These are phyloP conservation scores for Moesziomyces sp. DNA, from an alignment of 1,284 basidiomycete genomes.

Conservation along the genomic window DNA sequence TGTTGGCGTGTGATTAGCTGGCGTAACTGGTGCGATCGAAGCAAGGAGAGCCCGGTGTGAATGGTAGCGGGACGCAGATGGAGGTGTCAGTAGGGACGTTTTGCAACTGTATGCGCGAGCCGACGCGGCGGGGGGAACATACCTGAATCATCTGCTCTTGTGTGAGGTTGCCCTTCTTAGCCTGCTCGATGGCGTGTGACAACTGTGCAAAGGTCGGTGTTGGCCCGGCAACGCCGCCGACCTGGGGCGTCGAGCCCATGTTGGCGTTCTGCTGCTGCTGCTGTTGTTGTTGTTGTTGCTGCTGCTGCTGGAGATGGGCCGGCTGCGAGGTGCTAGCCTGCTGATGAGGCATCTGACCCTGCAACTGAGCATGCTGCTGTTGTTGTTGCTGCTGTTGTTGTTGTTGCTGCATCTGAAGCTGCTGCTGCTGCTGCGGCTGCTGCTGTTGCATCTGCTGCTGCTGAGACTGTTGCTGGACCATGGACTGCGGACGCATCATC, in stretches of 20 bases:
- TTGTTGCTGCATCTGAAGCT: constrained; percentile 19
- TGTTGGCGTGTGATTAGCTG: constrained; percentile 50
- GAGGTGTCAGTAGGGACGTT: background rate
- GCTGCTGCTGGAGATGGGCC: constrained; percentile 34
- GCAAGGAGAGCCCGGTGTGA: background rate
- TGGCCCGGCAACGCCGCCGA: constrained; percentile 19
- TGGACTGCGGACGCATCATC: constrained; percentile 36
- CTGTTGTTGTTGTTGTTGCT: constrained; percentile 25
- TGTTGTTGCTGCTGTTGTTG: constrained; percentile 12
- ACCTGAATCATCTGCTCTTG: constrained; percentile 52
- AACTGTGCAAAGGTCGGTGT: constrained; percentile 47
- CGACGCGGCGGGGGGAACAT: constrained; percentile 1
- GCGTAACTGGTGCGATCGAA: constrained; percentile 19
- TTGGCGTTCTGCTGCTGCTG: constrained; percentile 28
- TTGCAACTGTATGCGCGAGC: no score
- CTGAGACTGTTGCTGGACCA: constrained; percentile 25
- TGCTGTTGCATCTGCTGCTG: constrained; percentile 31
- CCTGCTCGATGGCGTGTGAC: constrained; percentile 47
- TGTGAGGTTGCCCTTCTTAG: constrained; percentile 49
- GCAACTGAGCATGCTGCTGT: constrained; percentile 35
- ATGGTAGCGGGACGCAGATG: constrained; percentile 2
- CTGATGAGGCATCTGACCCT: constrained; percentile 27
- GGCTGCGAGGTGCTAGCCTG: constrained; percentile 26
- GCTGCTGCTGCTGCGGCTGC: constrained; percentile 9
- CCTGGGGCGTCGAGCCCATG: constrained; percentile 18